These are phyloP conservation scores for Thozetella sp. DNA, from an alignment of 495 filamentous ascomycete species.

Conservation along the genomic window DNA sequence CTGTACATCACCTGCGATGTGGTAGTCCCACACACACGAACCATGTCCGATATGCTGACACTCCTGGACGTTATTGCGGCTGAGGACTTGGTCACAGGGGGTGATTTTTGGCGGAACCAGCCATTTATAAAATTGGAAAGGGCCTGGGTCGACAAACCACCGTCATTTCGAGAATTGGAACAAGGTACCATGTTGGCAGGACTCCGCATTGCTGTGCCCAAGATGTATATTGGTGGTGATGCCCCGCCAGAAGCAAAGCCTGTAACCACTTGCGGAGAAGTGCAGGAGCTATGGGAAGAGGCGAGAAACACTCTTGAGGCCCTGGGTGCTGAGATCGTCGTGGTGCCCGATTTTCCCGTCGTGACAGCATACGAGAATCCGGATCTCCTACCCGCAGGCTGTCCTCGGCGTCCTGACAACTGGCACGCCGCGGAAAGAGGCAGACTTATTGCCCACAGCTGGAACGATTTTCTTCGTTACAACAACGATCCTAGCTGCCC, in stretches of 20 bases:
- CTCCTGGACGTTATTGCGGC: slow-evolving; percentile 24
- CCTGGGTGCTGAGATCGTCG: slow-evolving; percentile 25
- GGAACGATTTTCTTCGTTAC: slow-evolving; percentile 30
- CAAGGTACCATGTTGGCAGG: slow-evolving; percentile 14
- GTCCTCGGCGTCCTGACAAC: slow-evolving; percentile 5
- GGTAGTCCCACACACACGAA: slow-evolving; percentile 28
- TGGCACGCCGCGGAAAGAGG: slow-evolving; percentile 28
- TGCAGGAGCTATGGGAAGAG: slow-evolving; percentile 26
- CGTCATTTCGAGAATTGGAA: slow-evolving; percentile 1
- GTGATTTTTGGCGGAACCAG: slow-evolving; percentile 35
- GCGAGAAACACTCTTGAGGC: slow-evolving; percentile 21
- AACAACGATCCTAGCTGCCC: slow-evolving; percentile 19
- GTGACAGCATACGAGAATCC: slow-evolving; percentile 30
- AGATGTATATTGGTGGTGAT: slow-evolving; percentile 27
- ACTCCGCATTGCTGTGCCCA: slow-evolving; percentile 28
- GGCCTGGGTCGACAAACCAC: background rate
- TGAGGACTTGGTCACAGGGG: slow-evolving; percentile 15
- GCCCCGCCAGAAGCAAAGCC: slow-evolving; percentile 13
- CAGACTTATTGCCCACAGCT: slow-evolving; percentile 27
- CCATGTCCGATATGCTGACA: slow-evolving; percentile 28
- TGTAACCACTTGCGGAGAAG: slow-evolving; percentile 4
- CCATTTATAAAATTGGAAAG: slow-evolving; percentile 19
- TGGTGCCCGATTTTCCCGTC: slow-evolving; percentile 32
- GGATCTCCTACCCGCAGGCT: slow-evolving; percentile 1
- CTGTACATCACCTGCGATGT: slow-evolving; percentile 35